Base-by-base conservation (phyloP, 1,139 yeast species). In the Geotrichum fermentans region DNA sequence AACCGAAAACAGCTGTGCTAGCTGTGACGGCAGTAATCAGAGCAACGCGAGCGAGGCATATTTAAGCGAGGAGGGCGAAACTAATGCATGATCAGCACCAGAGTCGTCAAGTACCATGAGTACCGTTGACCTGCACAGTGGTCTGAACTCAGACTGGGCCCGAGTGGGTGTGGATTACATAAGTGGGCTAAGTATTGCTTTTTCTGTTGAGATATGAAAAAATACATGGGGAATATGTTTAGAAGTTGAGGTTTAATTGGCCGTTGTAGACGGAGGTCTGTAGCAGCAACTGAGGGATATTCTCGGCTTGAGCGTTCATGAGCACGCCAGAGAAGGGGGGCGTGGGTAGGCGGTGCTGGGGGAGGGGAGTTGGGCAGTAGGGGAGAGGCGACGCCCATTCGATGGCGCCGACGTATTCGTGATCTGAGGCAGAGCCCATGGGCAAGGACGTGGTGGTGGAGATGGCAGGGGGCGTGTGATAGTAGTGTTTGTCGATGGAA, bases 191-290 rank as follows among this genome's bases (percentile, higher is more conserved):
- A 34, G 13, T 16, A 11, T 34, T 34, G 38, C 38, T 34, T 14
- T 34, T 34, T 34, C 17, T 4, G 6, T 30, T 11, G 34, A 13
- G 5, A 33, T n/a, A 33, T 11, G n/a, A 30, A 6, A 30, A 30
- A 30, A n/a, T n/a, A n/a, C n/a, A n/a, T n/a, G n/a, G n/a, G n/a
- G n/a, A n/a, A n/a, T n/a, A n/a, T n/a, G n/a, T n/a, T 18, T 33
- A 36, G 21, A 36, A 36, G 26, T 36, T 20, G 39, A 36, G 26
- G 28, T 36, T 36, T 21, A 36, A 36, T 11, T 36, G 26, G 28
- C 14, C 16, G 16, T 36, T 21, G 28, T 36, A 36, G 39, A 36
- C 28, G 28, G 24, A 17, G n/a, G 39, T 36, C 16, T 36, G 39
- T 2, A 36, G 39, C 24, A 36, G 26, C 26, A 36, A 28, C 6